Percentiles rank a stretch among this genome's conserved stretches.
phyloP scores from a whole-genome alignment of 805 yeast species.

The Candida namnaoensis region DNA sequence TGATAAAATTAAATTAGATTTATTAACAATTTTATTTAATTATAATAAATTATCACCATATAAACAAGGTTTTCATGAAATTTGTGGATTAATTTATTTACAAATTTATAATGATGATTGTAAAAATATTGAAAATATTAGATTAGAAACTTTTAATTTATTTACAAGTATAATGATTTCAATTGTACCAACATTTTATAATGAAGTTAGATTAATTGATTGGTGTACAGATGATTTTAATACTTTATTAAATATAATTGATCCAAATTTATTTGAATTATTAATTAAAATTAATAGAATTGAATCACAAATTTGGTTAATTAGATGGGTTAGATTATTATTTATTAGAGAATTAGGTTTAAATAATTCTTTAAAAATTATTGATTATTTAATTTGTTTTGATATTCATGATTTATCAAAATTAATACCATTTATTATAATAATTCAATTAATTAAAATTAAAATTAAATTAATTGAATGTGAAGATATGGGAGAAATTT shows the following conservation, averaged over 20 bases:
- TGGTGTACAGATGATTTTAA: slow-evolving; percentile 35
- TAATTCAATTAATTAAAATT: slow-evolving; percentile 32
- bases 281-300: slow-evolving; percentile 32
- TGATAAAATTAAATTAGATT: slow-evolving; percentile 6
- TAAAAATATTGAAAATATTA: slow-evolving; percentile 4
- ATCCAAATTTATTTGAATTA: slow-evolving; percentile 36
- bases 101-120: slow-evolving; percentile 30
- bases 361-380: slow-evolving; percentile 23
- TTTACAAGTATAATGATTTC: slow-evolving; percentile 34
- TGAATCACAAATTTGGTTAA: slow-evolving; percentile 44
- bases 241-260: slow-evolving; percentile 32
- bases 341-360: slow-evolving; percentile 37
- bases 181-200: slow-evolving; percentile 34
- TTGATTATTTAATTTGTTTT: slow-evolving; percentile 33
- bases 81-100: slow-evolving; percentile 36
- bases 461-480: slow-evolving; percentile 34
- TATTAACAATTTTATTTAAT: slow-evolving; percentile 16
- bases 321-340: slow-evolving; percentile 36
- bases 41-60: slow-evolving; percentile 19
- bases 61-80: slow-evolving; percentile 47
- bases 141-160: slow-evolving; percentile 32
- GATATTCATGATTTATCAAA: slow-evolving; percentile 19
- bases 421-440: slow-evolving; percentile 29
- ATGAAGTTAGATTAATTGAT: slow-evolving; percentile 29
- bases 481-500: slow-evolving; percentile 38